Conservation (phyloP, 371 early-diverging fungal genomes). For the Racocetra persica region DNA sequence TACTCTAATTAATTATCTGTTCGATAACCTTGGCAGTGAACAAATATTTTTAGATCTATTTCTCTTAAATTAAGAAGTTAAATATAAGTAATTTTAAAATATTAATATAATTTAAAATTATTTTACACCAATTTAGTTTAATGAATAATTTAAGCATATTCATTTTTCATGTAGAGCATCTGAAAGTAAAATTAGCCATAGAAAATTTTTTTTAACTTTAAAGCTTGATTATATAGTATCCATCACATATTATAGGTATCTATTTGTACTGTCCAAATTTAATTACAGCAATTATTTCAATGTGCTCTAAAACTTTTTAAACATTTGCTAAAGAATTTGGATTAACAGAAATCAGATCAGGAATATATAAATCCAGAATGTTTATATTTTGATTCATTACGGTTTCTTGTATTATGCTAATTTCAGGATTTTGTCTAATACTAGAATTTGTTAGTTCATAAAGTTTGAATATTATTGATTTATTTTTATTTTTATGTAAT, state of each 20-base stretch:
- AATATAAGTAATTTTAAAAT: not conserved
- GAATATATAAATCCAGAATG: too few species aligned
- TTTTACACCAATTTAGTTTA: slow-evolving; percentile 2
- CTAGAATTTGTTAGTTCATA: not conserved
- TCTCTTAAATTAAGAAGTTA: not conserved
- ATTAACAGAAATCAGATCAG: too few species aligned
- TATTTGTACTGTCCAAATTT: too few species aligned
- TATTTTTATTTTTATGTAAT: not conserved
- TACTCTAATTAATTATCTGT: slow-evolving; percentile 16
- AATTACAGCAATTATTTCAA: too few species aligned
- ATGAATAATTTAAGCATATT: slow-evolving; percentile 20
- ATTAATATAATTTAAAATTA: not conserved
- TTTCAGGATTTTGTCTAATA: too few species aligned
- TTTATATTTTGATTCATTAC: too few species aligned
- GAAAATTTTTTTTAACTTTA: not conserved
- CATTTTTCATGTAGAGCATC: not conserved
- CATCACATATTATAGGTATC: too few species aligned
- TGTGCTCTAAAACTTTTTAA: too few species aligned
- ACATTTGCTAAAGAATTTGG: too few species aligned
- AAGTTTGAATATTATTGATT: not conserved
- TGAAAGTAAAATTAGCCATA: not conserved
- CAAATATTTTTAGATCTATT: not conserved
- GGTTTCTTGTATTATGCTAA: too few species aligned
- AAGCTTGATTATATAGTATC: too few species aligned
- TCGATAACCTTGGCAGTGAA: not conserved